Percentiles rank a stretch among this genome's conserved stretches.
Evolutionary conservation across 2,329 filamentous ascomycete genomes (phyloP).

Genomic region (Ramularia endophylla): DNA sequence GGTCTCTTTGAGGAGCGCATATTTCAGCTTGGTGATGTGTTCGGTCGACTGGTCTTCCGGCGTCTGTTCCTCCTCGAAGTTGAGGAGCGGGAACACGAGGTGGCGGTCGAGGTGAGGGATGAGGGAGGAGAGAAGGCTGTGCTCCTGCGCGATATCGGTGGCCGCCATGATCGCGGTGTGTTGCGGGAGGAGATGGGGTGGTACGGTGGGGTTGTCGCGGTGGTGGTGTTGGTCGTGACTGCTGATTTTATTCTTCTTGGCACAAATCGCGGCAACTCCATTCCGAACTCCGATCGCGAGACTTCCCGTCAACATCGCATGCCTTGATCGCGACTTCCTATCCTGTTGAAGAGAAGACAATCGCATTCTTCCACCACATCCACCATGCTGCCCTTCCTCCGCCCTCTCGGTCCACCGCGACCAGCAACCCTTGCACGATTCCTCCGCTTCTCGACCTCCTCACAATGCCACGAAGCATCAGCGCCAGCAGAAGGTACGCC

Average conservation of each 20-base stretch:
- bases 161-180: conserved; percentile 36
- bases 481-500: conserved; percentile 5
- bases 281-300: too few relatives aligned
- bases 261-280: too few relatives aligned
- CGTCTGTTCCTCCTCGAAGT: conserved; percentile 77
- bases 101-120: conserved; percentile 92
- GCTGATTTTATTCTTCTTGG: neutral
- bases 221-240: neutral
- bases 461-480: conserved; percentile 15
- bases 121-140: conserved; percentile 81
- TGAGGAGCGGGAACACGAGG: conserved; percentile 91
- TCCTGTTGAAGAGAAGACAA: too few relatives aligned
- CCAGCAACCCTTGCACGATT: conserved; percentile 33
- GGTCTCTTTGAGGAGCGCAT: conserved; percentile 89
- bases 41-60: conserved; percentile 69
- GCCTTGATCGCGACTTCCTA: too few relatives aligned
- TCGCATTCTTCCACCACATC: neutral
- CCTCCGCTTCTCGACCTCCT: conserved; percentile 36
- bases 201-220: neutral
- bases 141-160: conserved; percentile 52
- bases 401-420: conserved; percentile 35
- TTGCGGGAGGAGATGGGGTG: too few relatives aligned
- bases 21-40: conserved; percentile 80
- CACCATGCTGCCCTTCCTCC: conserved; percentile 34
- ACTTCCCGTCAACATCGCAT: too few relatives aligned